Percentiles rank a stretch among this genome's conserved stretches.
phyloP scores from a whole-genome alignment of 495 filamentous ascomycete species.

The Emericellopsis terricola region DNA sequence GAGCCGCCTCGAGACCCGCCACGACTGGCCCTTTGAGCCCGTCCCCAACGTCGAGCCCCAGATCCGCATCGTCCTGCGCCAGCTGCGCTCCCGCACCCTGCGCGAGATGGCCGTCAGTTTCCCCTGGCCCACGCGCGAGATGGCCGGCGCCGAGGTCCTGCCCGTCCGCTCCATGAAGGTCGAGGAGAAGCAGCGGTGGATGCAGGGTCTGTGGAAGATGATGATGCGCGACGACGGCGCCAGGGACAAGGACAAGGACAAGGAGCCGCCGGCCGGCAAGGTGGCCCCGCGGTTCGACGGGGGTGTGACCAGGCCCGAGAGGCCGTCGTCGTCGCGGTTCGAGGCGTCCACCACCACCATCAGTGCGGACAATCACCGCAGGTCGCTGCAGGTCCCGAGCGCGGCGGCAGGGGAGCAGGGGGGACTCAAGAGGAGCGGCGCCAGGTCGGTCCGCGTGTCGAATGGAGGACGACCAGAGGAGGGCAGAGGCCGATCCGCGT shows the following conservation, averaged over 20 bases:
- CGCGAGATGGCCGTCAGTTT: constrained; percentile 17
- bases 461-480: constrained; percentile 1
- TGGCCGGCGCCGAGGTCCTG: constrained; percentile 17
- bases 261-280: constrained; percentile 3
- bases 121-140: constrained; percentile 17
- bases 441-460: not conserved
- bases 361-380: no score
- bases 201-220: constrained; percentile 11
- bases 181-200: constrained; percentile 16
- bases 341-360: no score
- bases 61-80: constrained; percentile 18
- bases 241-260: constrained; percentile 1
- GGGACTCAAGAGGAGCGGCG: not conserved
- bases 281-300: constrained; percentile 7
- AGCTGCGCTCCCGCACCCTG: constrained; percentile 11
- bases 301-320: not conserved
- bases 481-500: not conserved
- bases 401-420: not conserved
- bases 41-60: constrained; percentile 16
- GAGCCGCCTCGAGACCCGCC: constrained; percentile 11
- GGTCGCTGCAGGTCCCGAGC: not conserved
- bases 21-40: constrained; percentile 12
- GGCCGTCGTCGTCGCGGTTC: constrained; percentile 1
- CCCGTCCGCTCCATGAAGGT: constrained; percentile 15
- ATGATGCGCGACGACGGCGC: constrained; percentile 9